Base-by-base conservation (phyloP, 2,329 filamentous ascomycete species). In the Hypoxylon sp. region DNA sequence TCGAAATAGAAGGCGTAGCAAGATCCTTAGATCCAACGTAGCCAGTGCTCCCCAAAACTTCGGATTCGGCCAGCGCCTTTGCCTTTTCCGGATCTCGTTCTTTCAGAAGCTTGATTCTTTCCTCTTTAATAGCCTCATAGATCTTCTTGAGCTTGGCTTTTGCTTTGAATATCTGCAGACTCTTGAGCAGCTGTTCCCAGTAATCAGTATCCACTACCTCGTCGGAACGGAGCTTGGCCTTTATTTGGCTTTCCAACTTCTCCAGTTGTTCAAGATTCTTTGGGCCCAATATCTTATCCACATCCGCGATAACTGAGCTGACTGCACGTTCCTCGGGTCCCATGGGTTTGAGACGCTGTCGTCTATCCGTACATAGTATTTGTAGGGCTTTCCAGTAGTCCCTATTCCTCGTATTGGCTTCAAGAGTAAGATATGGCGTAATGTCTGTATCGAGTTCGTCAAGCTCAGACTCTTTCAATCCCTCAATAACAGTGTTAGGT, bases 141-240 rank as follows among this genome's bases (percentile, higher is more conserved):
- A 98, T 90, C 68, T 88, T 90, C 72, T 89, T 90, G 58, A 99
- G 82, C 78, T 91, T 93, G 1, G 94, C 93, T 78, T 93, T 94
- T 34, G 96, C 93, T 82, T 98, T 98, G 90, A 93, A 98, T 0
- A 97, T 89, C 5, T 92, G 85, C 69, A 99, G 83, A 76, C 91
- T 97, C 72, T 90, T 90, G 67, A 99, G 84, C 14, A 99, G 84
- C 77, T 97, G 93, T 77, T 97, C 93, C 96, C 96, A 99, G 79
- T 98, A 99, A 80, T 99, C 96, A 2, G 92, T 93, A 79, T 99
- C 96, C 72, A 99, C 95, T 41, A 93, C 90, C 76, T 98, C 94
- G 76, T 97, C 91, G 6, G 93, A 97, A 57, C 90, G 86, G 51
- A 99, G 83, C 82, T 99, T 99, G 14, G 86, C 84, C 77, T 89